Conservation (phyloP, 192 early-diverging fungal species). For the Backusella australiensis region DNA sequence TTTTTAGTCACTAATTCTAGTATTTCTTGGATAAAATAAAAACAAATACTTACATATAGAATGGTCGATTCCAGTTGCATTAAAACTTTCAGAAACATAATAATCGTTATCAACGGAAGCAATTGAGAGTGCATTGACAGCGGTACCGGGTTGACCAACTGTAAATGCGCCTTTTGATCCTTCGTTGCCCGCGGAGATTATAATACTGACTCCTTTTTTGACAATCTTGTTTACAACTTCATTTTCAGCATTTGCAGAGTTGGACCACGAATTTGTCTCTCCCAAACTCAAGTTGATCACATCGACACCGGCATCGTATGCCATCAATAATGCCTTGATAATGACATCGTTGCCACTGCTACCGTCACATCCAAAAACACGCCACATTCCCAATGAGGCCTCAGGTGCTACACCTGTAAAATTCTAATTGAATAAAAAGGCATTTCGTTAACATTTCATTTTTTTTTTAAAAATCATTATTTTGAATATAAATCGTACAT, state of each 20-base stretch:
- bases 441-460: constrained; percentile 56
- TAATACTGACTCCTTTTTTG: constrained; percentile 35
- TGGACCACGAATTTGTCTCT: constrained; percentile 57
- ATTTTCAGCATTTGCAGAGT: constrained; percentile 45
- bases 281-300: constrained; percentile 86
- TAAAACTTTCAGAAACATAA: constrained; percentile 24
- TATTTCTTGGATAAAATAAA: too few relatives aligned
- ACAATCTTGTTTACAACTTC: constrained; percentile 54
- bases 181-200: constrained; percentile 64
- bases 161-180: constrained; percentile 61
- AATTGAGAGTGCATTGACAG: constrained; percentile 52
- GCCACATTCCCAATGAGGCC: constrained; percentile 74
- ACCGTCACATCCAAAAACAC: constrained; percentile 81
- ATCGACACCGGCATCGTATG: constrained; percentile 61
- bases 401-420: constrained; percentile 66
- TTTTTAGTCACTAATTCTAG: not conserved
- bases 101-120: constrained; percentile 51
- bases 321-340: constrained; percentile 71
- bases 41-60: not conserved
- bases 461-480: constrained; percentile 27
- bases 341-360: constrained; percentile 68
- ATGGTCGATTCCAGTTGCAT: not conserved
- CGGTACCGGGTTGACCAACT: constrained; percentile 57
- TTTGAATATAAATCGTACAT: not conserved
- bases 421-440: constrained; percentile 17